Evolutionary conservation across 306 rosid genomes (phyloP).

Genomic region (Pachyrhizus erosus): DNA sequence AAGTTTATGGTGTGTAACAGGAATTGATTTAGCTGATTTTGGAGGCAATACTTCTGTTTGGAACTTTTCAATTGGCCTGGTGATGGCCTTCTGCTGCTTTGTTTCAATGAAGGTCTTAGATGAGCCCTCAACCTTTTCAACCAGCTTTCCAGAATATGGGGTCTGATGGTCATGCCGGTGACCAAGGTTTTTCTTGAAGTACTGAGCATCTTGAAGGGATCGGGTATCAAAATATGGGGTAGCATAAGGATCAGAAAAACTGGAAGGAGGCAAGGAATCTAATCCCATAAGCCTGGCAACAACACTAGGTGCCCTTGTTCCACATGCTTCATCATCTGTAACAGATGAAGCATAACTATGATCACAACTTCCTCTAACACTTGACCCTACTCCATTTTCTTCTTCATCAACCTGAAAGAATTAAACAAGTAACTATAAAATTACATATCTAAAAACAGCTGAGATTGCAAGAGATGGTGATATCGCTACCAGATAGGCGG

Average conservation of each 20-base stretch:
- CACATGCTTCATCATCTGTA: slow-evolving; percentile 82
- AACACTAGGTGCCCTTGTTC: slow-evolving; percentile 73
- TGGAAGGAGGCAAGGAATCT: slow-evolving; percentile 77
- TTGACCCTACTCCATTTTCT: slow-evolving; percentile 56
- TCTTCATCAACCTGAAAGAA: slow-evolving; percentile 67
- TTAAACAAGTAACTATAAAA: slow-evolving; percentile 17
- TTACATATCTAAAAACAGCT: background rate
- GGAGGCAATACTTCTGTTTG: slow-evolving; percentile 96
- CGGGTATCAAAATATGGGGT: slow-evolving; percentile 73
- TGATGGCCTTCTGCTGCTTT: slow-evolving; percentile 59
- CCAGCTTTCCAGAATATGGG: slow-evolving; percentile 65
- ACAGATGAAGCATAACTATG: slow-evolving; percentile 88
- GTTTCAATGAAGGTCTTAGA: slow-evolving; percentile 60
- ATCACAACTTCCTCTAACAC: slow-evolving; percentile 70
- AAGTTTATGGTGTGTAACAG: slow-evolving; percentile 89
- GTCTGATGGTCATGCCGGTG: slow-evolving; percentile 59
- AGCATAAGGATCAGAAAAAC: slow-evolving; percentile 66
- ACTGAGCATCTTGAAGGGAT: slow-evolving; percentile 67
- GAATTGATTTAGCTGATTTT: slow-evolving; percentile 88
- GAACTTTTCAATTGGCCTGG: slow-evolving; percentile 86
- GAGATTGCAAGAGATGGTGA: slow-evolving; percentile 18
- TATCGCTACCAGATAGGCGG: slow-evolving; percentile 54
- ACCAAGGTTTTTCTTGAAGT: slow-evolving; percentile 56
- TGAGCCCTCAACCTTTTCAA: slow-evolving; percentile 52
- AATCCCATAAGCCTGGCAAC: slow-evolving; percentile 98